phyloP scores from a whole-genome alignment of 768 basidiomycete genomes.

The Kwoniella europaea region DNA sequence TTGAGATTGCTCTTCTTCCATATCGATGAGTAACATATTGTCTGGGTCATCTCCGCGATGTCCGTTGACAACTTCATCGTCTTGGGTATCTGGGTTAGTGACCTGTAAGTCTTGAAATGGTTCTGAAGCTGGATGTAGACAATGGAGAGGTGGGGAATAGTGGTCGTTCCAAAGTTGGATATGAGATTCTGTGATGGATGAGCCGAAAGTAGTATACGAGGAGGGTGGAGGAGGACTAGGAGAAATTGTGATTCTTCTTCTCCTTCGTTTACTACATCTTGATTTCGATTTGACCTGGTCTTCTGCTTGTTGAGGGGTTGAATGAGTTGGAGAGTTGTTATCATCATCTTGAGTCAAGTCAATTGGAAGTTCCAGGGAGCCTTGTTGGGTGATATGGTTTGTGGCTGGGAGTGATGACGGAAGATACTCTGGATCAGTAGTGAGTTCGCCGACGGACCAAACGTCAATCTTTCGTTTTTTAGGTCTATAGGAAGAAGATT shows the following conservation, averaged over 20 bases:
- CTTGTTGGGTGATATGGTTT: neutral
- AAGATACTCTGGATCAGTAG: neutral
- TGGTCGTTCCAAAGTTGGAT: neutral
- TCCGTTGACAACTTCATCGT: no score
- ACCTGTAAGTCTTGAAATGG: fast-evolving
- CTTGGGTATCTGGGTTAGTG: no score
- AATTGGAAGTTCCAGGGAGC: neutral
- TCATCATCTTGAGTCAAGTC: conserved; percentile 3
- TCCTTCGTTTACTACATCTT: neutral
- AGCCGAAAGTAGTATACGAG: neutral
- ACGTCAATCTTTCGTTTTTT: conserved; percentile 1
- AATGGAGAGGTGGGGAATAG: neutral
- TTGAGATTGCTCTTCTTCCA: no score
- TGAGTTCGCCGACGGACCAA: neutral
- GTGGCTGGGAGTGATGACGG: no score
- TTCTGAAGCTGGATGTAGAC: neutral
- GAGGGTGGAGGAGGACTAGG: neutral
- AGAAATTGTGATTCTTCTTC: neutral
- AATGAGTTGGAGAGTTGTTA: neutral
- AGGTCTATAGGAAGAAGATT: neutral
- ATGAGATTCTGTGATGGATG: no score
- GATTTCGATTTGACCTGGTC: no score
- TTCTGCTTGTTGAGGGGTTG: neutral
- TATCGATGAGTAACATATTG: no score
- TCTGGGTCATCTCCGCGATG: no score